Base-by-base conservation (phyloP, 805 yeast species). In the Barnettozyma botsteinii region DNA sequence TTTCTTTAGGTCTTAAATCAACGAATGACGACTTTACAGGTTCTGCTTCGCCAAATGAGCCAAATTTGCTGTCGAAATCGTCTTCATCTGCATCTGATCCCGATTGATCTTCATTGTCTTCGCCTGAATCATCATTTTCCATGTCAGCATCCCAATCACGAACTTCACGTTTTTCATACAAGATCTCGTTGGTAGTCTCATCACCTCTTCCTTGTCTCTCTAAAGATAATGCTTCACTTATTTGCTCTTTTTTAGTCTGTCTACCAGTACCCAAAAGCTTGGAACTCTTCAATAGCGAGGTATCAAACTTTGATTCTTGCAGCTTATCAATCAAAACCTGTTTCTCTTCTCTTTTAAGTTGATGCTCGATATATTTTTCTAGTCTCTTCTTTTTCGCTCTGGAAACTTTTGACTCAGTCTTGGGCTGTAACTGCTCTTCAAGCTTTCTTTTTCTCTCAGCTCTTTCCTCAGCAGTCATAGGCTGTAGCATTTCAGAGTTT, bases 351-450 rank as follows among this genome's bases (percentile, higher is more conserved):
- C 94, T 69, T 53, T 82, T 83, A 51, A 88, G 56, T 58, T 88
- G 96, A 62, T 85, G 95, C 43, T 88, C 95, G 28, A 91, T 87
- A 60, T 87, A 91, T 61, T 91, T 91, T 46, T 91, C 97, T 32
- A 91, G 64, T 42, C 98, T 66, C 65, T 84, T 77, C 74, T 69
- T 70, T 66, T 91, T 83, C 35, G 81, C 73, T 36, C 77, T 67
- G 1, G 89, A 78, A 27, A 85, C 61, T 55, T 87, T 87, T 12
- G 79, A 56, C 43, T 85, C 91, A 40, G 73, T 67, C 40, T 71
- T 72, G 32, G 85, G 81, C 21, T 70, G 60, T 41, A 83, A 66
- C 7, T 79, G 60, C 21, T 76, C 72, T 43, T 79, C 76, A 34
- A 89, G 56, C 47, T 74, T 75, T 37, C 91, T 64, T 57, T 85